Conservation (phyloP, 768 basidiomycete genomes). For the Kwoniella bestiolae region DNA sequence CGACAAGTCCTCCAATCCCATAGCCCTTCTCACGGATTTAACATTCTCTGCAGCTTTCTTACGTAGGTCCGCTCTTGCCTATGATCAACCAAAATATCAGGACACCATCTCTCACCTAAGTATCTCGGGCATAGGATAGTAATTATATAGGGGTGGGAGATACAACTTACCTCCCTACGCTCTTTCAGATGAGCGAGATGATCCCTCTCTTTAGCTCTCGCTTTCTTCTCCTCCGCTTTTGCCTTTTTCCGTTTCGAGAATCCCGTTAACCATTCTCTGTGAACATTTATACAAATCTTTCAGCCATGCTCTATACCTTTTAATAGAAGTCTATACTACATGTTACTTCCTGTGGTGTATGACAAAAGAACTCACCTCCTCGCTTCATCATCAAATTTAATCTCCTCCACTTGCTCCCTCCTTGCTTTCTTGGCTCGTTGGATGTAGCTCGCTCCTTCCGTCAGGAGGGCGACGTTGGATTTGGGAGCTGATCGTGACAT, state of each 20-base stretch:
- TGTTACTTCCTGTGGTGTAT: neutral
- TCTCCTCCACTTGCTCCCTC: conserved; percentile 71
- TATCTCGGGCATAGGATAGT: neutral
- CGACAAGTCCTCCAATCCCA: conserved; percentile 48
- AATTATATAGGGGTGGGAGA: neutral
- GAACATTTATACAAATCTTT: neutral
- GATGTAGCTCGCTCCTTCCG: conserved; percentile 53
- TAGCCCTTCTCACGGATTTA: conserved; percentile 72
- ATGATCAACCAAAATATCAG: neutral
- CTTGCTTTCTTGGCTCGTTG: conserved; percentile 66
- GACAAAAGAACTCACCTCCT: conserved; percentile 64
- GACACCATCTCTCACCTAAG: neutral
- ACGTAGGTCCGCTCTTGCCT: conserved; percentile 79
- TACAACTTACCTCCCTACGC: conserved; percentile 71
- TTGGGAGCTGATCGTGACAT: conserved; percentile 26
- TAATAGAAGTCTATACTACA: neutral
- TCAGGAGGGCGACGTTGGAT: conserved; percentile 54
- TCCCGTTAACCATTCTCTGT: conserved; percentile 86
- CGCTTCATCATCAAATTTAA: conserved; percentile 85
- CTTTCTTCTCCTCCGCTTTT: conserved; percentile 74
- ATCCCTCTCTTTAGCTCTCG: conserved; percentile 74
- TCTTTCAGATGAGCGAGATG: conserved; percentile 74
- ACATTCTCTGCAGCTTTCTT: conserved; percentile 80
- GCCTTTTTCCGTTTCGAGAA: conserved; percentile 90
- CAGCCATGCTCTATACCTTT: neutral